Percentiles rank a stretch among this genome's conserved stretches.
Evolutionary conservation across 2,329 filamentous ascomycete genomes (phyloP).

Genomic region (Botryotinia calthae): DNA sequence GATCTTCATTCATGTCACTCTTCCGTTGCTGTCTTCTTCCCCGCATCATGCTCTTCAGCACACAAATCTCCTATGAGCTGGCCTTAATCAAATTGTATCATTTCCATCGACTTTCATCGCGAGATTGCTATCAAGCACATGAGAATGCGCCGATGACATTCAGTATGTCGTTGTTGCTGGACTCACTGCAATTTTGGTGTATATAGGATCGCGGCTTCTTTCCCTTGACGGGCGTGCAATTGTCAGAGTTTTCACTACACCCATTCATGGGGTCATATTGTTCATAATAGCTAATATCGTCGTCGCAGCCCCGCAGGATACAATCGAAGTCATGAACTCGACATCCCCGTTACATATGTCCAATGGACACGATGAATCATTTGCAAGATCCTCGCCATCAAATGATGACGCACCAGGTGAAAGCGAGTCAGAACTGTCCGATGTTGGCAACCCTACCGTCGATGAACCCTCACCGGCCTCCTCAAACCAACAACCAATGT

Average conservation of each 20-base stretch:
- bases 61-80: constrained; percentile 24
- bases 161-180: constrained; percentile 21
- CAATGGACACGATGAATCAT: constrained; percentile 64
- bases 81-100: constrained; percentile 31
- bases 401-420: constrained; percentile 48
- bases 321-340: constrained; percentile 60
- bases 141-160: constrained; percentile 36
- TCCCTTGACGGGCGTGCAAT: constrained; percentile 26
- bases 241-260: constrained; percentile 27
- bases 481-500: constrained; percentile 41
- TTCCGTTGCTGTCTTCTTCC: constrained; percentile 9
- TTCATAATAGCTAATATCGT: constrained; percentile 46
- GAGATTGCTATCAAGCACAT: constrained; percentile 27
- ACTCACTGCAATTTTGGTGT: constrained; percentile 22
- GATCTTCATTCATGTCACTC: constrained; percentile 14
- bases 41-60: constrained; percentile 6
- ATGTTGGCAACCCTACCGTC: constrained; percentile 58
- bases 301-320: constrained; percentile 54
- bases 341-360: constrained; percentile 60
- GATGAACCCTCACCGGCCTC: constrained; percentile 49
- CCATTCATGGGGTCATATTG: constrained; percentile 26
- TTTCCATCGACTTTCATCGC: constrained; percentile 33
- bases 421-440: constrained; percentile 75
- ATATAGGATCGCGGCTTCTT: constrained; percentile 31
- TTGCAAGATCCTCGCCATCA: constrained; percentile 45